These are phyloP conservation scores for Rhodotorula sp. DNA, from an alignment of 1,284 basidiomycete species.

Conservation along the genomic window DNA sequence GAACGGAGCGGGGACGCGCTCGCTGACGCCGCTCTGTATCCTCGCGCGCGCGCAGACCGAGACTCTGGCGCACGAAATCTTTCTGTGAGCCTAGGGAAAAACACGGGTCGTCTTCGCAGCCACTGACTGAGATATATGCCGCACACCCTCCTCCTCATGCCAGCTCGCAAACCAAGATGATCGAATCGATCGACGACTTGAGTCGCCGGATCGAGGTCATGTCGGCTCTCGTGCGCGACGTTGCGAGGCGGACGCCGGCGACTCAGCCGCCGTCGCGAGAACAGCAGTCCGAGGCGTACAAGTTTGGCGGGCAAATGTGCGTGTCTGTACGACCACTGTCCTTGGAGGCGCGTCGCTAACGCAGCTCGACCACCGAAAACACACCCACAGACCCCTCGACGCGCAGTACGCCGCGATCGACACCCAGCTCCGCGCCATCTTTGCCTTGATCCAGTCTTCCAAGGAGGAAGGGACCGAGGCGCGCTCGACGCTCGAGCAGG, in stretches of 20 bases:
- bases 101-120: neutral
- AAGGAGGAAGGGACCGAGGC: slow-evolving; percentile 1
- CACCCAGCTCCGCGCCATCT: slow-evolving; percentile 16
- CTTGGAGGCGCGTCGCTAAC: too few relatives aligned
- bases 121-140: neutral
- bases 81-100: slow-evolving; percentile 13
- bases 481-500: slow-evolving; percentile 17
- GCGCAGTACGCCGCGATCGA: slow-evolving; percentile 20
- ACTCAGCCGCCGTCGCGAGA: neutral
- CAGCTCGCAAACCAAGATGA: slow-evolving; percentile 42
- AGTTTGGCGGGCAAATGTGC: slow-evolving; percentile 1
- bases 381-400: slow-evolving; percentile 3
- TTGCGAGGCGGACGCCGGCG: slow-evolving; percentile 7
- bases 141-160: neutral
- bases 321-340: neutral
- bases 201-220: slow-evolving; percentile 39
- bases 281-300: neutral
- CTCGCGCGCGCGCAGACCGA: slow-evolving; percentile 11
- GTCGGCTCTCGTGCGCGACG: slow-evolving; percentile 9
- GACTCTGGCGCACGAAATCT: slow-evolving; percentile 39
- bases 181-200: slow-evolving; percentile 45
- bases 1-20: neutral
- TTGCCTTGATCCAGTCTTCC: slow-evolving; percentile 1
- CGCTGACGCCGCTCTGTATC: neutral
- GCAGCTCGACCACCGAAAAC: too few relatives aligned